Evolutionary conservation across 2,329 filamentous ascomycete genomes (phyloP), one percentile per base, ranked within the genome.

Genomic region (Elsinoe necatrix): DNA sequence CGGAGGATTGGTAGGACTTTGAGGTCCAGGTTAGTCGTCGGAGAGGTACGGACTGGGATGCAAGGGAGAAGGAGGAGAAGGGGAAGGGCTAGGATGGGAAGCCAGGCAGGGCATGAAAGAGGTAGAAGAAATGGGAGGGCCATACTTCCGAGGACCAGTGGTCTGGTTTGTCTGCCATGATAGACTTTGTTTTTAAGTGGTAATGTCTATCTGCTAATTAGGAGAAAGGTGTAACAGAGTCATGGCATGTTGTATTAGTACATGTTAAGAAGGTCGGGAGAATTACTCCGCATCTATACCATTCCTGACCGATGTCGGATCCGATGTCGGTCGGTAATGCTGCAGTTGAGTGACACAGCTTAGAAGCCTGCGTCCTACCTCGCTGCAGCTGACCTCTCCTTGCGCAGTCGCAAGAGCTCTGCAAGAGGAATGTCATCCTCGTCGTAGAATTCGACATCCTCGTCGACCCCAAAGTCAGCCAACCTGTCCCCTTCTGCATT

Each of bases 381-480:
- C 35, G 35, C 52, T 16, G 11, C 27, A 7, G 34, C 34, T 29
- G 37, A 31, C 29, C 37, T 42, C 25, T 54, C 31, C 41, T 63
- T 80, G 60, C 82, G 72, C 61, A 82, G 73, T 48, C 80, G 73
- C 43, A 90, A 70, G 12, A 92, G 64, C 66, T 89, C 83, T 3
- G 80, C 82, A 39, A 92, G 71, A 0, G 87, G 87, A 12, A 92
- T 72, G 63, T 90, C 83, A 59, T 85, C 82, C 60, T 83, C 81
- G 62, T 82, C 77, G 25, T 82, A 80, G 47, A 84, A 84, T 60
- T 89, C 85, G 0, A 78, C 80, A 12, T 87, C 85, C 64, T 89
- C 86, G 63, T 92, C 88, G 0, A 93, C 87, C 1, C 88, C 88
- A 65, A 84, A 93, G 64, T 93, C 88, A 41, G 80, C 76, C 51